A percentile compares a stretch with the other conserved stretches of the same genome.
Conservation (phyloP, 2,329 filamentous ascomycete species). For the Aspergillus costaricaensis region DNA sequence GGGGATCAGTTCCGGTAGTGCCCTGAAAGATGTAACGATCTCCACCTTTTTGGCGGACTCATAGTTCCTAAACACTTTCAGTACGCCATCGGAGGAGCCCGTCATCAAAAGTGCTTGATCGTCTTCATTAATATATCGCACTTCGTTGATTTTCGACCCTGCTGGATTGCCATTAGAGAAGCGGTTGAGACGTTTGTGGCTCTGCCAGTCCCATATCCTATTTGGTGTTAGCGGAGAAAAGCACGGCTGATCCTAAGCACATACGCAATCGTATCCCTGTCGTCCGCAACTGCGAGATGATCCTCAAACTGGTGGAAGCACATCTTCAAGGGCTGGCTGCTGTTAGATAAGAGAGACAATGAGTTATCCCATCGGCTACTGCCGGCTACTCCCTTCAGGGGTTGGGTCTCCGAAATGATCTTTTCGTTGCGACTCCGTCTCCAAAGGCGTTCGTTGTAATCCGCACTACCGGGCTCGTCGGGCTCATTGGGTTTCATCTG, state of each 20-base stretch:
- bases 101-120: slow-evolving; percentile 94
- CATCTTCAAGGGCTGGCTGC: slow-evolving; percentile 86
- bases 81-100: slow-evolving; percentile 89
- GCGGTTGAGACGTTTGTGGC: slow-evolving; percentile 69
- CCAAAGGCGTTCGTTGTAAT: slow-evolving; percentile 96
- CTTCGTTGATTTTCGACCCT: slow-evolving; percentile 88
- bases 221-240: slow-evolving; percentile 7
- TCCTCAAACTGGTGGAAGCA: slow-evolving; percentile 98
- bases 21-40: slow-evolving; percentile 87
- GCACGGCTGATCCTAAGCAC: slow-evolving; percentile 18
- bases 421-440: slow-evolving; percentile 87
- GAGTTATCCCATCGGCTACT: slow-evolving; percentile 85
- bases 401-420: slow-evolving; percentile 89
- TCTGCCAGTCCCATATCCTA: slow-evolving; percentile 90
- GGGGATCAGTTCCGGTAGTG: slow-evolving; percentile 88
- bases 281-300: slow-evolving; percentile 89
- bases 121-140: slow-evolving; percentile 98
- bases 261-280: slow-evolving; percentile 78
- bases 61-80: slow-evolving; percentile 92
- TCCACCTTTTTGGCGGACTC: slow-evolving; percentile 75
- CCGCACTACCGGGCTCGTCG: slow-evolving; percentile 91
- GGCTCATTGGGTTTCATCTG: slow-evolving; percentile 97
- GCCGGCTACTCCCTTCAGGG: slow-evolving; percentile 84
- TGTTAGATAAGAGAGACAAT: slow-evolving; percentile 81
- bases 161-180: slow-evolving; percentile 95